Percentiles rank a stretch among this genome's conserved stretches.
Evolutionary conservation across 208 protist species (phyloP).

Genomic region (Crithidia thermophila): DNA sequence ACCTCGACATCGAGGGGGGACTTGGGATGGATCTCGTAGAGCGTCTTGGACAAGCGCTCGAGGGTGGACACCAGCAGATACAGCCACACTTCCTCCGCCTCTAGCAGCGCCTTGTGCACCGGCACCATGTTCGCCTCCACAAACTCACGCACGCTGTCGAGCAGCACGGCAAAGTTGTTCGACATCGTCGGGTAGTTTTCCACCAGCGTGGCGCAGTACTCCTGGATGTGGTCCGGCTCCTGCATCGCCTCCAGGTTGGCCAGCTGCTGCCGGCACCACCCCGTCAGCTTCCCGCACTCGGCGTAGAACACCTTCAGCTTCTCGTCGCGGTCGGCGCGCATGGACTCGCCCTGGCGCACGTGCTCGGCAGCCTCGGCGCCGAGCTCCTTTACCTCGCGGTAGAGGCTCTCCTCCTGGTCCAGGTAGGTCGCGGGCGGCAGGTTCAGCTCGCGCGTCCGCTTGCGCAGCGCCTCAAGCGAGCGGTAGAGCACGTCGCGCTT

Average conservation of each 20-base stretch:
- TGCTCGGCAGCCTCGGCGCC: slow-evolving; percentile 39
- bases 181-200: slow-evolving; percentile 88
- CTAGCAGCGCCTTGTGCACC: slow-evolving; percentile 70
- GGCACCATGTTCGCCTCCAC: slow-evolving; percentile 48
- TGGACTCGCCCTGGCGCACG: slow-evolving; percentile 33
- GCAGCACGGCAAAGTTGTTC: slow-evolving; percentile 70
- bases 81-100: slow-evolving; percentile 85
- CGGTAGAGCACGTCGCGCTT: slow-evolving; percentile 34
- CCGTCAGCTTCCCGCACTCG: slow-evolving; percentile 67
- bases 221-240: slow-evolving; percentile 88
- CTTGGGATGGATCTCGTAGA: slow-evolving; percentile 83
- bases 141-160: slow-evolving; percentile 59
- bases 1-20: slow-evolving; percentile 78
- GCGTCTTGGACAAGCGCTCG: slow-evolving; percentile 71
- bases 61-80: slow-evolving; percentile 81
- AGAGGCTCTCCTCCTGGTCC: slow-evolving; percentile 39
- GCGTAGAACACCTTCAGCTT: slow-evolving; percentile 46
- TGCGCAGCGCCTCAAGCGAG: slow-evolving; percentile 28
- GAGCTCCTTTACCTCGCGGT: slow-evolving; percentile 44
- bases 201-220: slow-evolving; percentile 77
- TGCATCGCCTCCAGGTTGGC: slow-evolving; percentile 87
- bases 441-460: slow-evolving; percentile 17
- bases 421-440: slow-evolving; percentile 23
- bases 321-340: slow-evolving; percentile 41
- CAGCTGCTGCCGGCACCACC: slow-evolving; percentile 88